Evolutionary conservation across 1,284 basidiomycete genomes (phyloP).

Genomic region (Boletus mariae): DNA sequence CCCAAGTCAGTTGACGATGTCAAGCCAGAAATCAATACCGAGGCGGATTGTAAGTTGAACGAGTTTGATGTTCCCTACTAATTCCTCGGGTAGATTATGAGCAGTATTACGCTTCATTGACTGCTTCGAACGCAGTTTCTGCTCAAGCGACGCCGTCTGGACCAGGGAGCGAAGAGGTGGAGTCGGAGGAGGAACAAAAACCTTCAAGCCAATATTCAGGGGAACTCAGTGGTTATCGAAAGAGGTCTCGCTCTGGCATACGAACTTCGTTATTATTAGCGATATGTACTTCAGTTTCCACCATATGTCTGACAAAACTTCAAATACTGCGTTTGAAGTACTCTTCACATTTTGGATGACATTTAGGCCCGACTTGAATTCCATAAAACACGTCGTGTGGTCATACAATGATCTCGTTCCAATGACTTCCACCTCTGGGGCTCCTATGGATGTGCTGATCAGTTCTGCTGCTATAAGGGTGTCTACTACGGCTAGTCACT

Average conservation of each 20-base stretch:
- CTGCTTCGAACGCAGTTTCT: slow-evolving; percentile 56
- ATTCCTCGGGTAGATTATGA: slow-evolving; percentile 55
- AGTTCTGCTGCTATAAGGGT: background rate
- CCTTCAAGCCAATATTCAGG: slow-evolving; percentile 56
- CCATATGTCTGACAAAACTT: too few species aligned
- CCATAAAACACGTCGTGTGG: too few species aligned
- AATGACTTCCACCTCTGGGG: background rate
- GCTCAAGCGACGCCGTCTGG: slow-evolving; percentile 55
- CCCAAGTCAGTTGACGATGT: slow-evolving; percentile 39
- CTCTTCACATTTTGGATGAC: too few species aligned
- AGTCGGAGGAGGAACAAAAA: slow-evolving; percentile 68
- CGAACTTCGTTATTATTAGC: too few species aligned
- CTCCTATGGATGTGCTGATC: background rate
- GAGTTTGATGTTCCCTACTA: background rate
- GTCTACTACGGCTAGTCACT: background rate
- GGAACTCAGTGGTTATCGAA: slow-evolving; percentile 63
- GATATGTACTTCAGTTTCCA: too few species aligned
- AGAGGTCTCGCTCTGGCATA: slow-evolving; percentile 56
- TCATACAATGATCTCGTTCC: background rate
- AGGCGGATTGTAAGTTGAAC: slow-evolving; percentile 56
- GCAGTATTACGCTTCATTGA: slow-evolving; percentile 73
- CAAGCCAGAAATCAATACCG: slow-evolving; percentile 55
- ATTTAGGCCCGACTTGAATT: too few species aligned
- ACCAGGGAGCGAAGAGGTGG: slow-evolving; percentile 46
- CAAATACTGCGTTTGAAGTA: too few species aligned